These are phyloP conservation scores for Cladorrhinum sp. DNA, from an alignment of 2,329 filamentous ascomycete species.

Conservation along the genomic window DNA sequence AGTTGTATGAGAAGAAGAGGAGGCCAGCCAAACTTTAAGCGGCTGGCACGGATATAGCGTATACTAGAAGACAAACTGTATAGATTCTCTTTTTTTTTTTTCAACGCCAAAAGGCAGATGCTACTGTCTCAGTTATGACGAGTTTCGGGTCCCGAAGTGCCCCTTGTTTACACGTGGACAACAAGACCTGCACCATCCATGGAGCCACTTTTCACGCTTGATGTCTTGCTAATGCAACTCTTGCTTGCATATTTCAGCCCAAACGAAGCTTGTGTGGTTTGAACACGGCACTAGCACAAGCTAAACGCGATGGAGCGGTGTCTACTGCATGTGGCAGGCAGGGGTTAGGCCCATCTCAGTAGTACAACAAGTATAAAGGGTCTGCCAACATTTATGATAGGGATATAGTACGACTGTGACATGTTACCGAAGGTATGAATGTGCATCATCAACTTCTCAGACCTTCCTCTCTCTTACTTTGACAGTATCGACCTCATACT, in stretches of 20 bases:
- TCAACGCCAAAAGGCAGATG: neutral
- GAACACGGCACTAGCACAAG: neutral
- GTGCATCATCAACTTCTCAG: neutral
- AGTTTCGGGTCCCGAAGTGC: no score
- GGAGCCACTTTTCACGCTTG: neutral
- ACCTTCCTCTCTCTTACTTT: neutral
- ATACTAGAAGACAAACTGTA: neutral
- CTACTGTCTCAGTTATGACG: neutral
- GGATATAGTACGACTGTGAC: neutral
- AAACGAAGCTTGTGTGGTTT: neutral
- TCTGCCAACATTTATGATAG: neutral
- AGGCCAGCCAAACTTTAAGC: slow-evolving; percentile 38
- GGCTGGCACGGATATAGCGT: neutral
- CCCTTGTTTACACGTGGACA: neutral
- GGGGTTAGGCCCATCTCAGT: neutral
- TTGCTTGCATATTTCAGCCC: neutral
- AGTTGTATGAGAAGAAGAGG: slow-evolving; percentile 51
- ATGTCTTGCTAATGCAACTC: neutral
- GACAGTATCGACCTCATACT: neutral
- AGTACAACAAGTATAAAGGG: neutral
- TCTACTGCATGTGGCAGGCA: neutral
- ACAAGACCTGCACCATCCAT: neutral
- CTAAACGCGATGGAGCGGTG: neutral
- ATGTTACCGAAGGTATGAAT: neutral
- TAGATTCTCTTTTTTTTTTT: neutral